Evolutionary conservation across 1,284 basidiomycete species (phyloP), one percentile per base, ranked within the genome.

Genomic region (Puccinia polysora): DNA sequence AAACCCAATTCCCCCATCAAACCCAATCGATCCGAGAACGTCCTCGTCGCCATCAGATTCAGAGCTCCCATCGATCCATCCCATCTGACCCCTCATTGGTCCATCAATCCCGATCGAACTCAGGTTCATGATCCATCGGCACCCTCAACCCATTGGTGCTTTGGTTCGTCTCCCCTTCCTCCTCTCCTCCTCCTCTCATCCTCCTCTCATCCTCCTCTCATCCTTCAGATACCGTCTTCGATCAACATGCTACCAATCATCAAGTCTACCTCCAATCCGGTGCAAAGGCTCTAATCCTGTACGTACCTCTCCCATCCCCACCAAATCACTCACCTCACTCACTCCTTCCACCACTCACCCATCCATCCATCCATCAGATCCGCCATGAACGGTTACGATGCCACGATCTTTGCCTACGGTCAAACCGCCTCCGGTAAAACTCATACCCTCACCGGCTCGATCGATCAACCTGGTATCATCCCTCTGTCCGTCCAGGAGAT

Each of bases 381-480:
- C n/a, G 90, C 92, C 8, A 96, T 97, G 90, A 91, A 95, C 62
- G 95, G 95, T 10, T 97, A 87, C 83, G 97, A 98, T 79, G 86
- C 92, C 12, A 91, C 97, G 75, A 86, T 95, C 64, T 96, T 96
- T 77, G 92, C 92, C 0, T 95, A 96, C 75, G 92, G 91, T 45
- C 81, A 82, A 64, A 91, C 90, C 0, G 89, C 89, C 1, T 89
- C 89, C 15, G 93, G 93, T 64, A 97, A 96, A 83, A 96, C 93
- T 0, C 93, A 89, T 78, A 96, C 92, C 0, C 85, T 97, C 50
- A 85, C 84, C 4, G 95, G 95, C 10, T 87, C 85, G 36, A 86
- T 87, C 8, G 83, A 85, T 1, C 88, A 97, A 76, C 93, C 93
- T 0, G 95, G 95, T 73, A 94, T 98, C 75, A 97, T 97, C 73